Percentiles rank a stretch among this genome's conserved stretches.
Evolutionary conservation across 2,329 filamentous ascomycete genomes (phyloP).

Genomic region (Scopulariopsis brevicaulis): DNA sequence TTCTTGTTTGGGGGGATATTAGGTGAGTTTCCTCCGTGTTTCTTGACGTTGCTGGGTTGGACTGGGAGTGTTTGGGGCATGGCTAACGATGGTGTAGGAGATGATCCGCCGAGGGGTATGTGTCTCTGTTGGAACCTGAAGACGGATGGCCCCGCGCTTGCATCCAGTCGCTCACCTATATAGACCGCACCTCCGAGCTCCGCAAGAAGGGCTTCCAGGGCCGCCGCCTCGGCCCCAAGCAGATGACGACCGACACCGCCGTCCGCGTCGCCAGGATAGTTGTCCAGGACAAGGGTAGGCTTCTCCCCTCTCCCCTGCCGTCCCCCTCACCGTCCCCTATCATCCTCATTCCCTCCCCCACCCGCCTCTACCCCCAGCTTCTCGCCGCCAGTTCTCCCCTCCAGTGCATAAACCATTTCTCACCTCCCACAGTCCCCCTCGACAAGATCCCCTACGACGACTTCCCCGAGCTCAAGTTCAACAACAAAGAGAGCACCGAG

Average conservation of each 20-base stretch:
- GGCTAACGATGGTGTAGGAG: constrained; percentile 40
- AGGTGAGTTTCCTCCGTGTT: constrained; percentile 37
- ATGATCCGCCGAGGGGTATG: constrained; percentile 85
- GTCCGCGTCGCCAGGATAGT: constrained; percentile 88
- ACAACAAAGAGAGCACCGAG: constrained; percentile 84
- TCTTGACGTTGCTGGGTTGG: not conserved
- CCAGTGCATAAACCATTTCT: not conserved
- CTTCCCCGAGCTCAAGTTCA: constrained; percentile 80
- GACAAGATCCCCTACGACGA: constrained; percentile 75
- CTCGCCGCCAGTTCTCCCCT: not conserved
- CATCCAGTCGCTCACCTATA: not conserved
- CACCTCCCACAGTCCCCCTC: constrained; percentile 48
- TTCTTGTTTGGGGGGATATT: constrained; percentile 96
- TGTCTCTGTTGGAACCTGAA: constrained; percentile 6
- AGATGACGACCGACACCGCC: constrained; percentile 98
- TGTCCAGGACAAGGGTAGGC: constrained; percentile 67
- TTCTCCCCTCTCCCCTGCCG: not conserved
- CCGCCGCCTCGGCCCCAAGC: constrained; percentile 76
- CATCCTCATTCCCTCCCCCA: no score
- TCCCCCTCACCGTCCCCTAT: not conserved
- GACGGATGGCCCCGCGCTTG: not conserved
- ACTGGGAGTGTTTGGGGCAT: constrained; percentile 3
- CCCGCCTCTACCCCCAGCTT: no score
- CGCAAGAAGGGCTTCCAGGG: constrained; percentile 87
- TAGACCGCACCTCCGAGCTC: constrained; percentile 91